Base-by-base conservation (phyloP, 2,329 filamentous ascomycete species). In the Colletotrichum sojae region DNA sequence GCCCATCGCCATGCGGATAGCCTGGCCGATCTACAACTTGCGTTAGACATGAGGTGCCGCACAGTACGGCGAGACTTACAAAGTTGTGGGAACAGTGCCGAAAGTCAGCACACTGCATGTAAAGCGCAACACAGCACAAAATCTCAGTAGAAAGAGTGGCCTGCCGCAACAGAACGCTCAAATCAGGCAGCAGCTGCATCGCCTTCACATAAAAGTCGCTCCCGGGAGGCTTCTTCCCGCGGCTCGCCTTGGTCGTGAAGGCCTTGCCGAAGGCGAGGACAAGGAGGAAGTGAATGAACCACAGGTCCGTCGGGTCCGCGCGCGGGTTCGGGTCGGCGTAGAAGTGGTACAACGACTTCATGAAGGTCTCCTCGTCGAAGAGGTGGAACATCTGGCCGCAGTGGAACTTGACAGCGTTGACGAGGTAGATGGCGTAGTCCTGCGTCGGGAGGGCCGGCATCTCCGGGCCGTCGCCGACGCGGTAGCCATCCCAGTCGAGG, bases 401-500 rank as follows among this genome's bases (percentile, higher is more conserved):
- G 67, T 88, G 85, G 51, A 88, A 89, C 63, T 88, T 88, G 66
- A 88, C 85, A 0, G 85, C 83, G 68, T 87, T 88, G 76, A 88
- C 84, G 4, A 89, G 75, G 63, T 85, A 88, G 4, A 85, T 76
- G 5, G 84, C 84, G 71, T 85, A 82, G 72, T 89, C 86, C 0
- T 84, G 77, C 1, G 83, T 85, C 5, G 62, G 67, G 0, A 13
- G 75, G 63, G 59, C 63, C 8, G 63, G 0, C 67, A 61, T 5
- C 71, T 71, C 25, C 70, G 69, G 56, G 15, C 8, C 62, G 1
- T 61, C 62, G 8, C 56, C 55, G 10, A 25, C 52, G 12, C 63
- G 40, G 10, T 74, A 73, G 6, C 82, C 83, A 67, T 86, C 80
- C 85, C 86, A 88, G 2, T 81, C 81, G 0, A 89, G 74, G 25